A percentile compares a stretch with the other conserved stretches of the same genome.
Evolutionary conservation across 2,329 filamentous ascomycete species (phyloP).

Genomic region (Stemphylium beticola): DNA sequence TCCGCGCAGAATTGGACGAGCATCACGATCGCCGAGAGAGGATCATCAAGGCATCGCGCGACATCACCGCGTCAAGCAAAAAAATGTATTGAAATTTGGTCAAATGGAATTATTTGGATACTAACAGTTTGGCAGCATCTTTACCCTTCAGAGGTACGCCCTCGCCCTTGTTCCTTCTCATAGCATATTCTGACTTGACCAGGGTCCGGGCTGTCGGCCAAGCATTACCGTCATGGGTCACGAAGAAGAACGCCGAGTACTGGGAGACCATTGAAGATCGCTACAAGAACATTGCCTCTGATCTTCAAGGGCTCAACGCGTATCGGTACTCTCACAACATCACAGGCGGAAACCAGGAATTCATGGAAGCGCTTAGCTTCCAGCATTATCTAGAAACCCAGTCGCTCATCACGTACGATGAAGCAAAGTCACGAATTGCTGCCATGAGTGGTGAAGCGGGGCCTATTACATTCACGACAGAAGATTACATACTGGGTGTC

Average conservation of each 20-base stretch:
- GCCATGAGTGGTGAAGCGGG: constrained; percentile 48
- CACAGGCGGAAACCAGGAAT: constrained; percentile 85
- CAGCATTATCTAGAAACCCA: constrained; percentile 84
- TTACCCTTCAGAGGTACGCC: constrained; percentile 75
- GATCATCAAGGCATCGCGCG: constrained; percentile 87
- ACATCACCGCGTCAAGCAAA: constrained; percentile 93
- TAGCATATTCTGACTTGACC: constrained; percentile 9
- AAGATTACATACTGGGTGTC: constrained; percentile 88
- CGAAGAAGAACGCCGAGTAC: constrained; percentile 72
- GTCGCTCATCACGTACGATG: constrained; percentile 70
- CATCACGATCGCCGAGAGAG: constrained; percentile 92
- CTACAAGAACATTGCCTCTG: constrained; percentile 70
- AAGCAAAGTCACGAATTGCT: constrained; percentile 56
- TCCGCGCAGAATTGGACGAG: constrained; percentile 87
- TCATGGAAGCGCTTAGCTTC: constrained; percentile 90
- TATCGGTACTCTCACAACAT: constrained; percentile 82
- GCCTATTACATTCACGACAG: constrained; percentile 70
- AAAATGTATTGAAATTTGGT: constrained; percentile 75
- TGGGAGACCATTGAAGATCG: constrained; percentile 73
- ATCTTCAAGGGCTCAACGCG: constrained; percentile 79
- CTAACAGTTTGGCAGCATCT: constrained; percentile 65
- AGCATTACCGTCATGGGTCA: constrained; percentile 70
- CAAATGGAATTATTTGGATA: neutral
- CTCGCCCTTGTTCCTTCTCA: neutral
- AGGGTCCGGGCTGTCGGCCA: constrained; percentile 68